A percentile compares a stretch with the other conserved stretches of the same genome.
phyloP scores from a whole-genome alignment of 208 protist genomes.

The Acanthamoeba triangularis region DNA sequence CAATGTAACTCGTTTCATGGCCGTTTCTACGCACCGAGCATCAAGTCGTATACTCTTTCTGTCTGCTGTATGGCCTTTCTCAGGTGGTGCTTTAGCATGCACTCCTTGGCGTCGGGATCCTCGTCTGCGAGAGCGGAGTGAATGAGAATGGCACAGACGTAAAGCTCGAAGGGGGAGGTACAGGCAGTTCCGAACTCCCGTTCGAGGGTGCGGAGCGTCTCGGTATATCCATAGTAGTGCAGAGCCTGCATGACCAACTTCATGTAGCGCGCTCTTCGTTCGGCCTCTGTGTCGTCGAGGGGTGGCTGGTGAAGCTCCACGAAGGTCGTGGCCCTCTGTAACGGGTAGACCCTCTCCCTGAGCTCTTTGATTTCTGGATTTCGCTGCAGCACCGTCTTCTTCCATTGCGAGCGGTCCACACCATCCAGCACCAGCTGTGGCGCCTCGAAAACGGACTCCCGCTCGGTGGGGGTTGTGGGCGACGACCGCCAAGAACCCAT shows the following conservation, averaged over 20 bases:
- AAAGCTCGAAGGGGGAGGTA: not conserved
- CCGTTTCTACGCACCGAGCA: slow-evolving; percentile 25
- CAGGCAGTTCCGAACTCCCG: not conserved
- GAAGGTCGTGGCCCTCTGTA: slow-evolving; percentile 29
- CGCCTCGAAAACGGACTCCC: not conserved
- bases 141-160: too few species aligned
- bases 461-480: too few species aligned
- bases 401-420: slow-evolving; percentile 29
- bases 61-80: not conserved
- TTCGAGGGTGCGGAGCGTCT: not conserved
- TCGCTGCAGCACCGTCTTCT: slow-evolving; percentile 14
- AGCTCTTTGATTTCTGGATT: slow-evolving; percentile 54
- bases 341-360: not conserved
- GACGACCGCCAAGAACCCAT: too few species aligned
- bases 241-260: slow-evolving; percentile 1
- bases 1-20: too few species aligned
- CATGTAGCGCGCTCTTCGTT: not conserved
- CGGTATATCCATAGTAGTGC: slow-evolving; percentile 31
- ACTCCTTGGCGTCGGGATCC: not conserved
- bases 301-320: slow-evolving; percentile 45
- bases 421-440: not conserved
- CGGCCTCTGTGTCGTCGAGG: not conserved
- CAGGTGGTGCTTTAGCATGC: not conserved
- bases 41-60: slow-evolving; percentile 2
- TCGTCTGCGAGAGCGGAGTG: not conserved